These are phyloP conservation scores for Lasiosphaeria hispida DNA, from an alignment of 495 filamentous ascomycete species.

Conservation along the genomic window DNA sequence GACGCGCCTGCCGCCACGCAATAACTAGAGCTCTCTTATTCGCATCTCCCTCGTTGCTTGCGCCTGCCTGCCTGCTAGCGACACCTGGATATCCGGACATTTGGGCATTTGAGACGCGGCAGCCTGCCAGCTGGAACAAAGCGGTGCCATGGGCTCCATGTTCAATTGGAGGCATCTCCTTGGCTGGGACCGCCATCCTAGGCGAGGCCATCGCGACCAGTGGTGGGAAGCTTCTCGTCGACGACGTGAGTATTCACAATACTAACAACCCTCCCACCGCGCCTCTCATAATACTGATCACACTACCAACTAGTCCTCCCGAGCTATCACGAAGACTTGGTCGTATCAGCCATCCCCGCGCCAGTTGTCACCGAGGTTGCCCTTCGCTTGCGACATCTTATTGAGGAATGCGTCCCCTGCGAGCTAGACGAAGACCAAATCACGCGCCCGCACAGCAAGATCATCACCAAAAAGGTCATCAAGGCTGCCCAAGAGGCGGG, in stretches of 20 bases:
- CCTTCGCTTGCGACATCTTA: conserved; percentile 83
- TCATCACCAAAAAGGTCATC: conserved; percentile 79
- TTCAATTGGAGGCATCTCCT: conserved; percentile 40
- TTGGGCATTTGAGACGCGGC: too few relatives aligned
- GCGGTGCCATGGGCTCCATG: conserved; percentile 16
- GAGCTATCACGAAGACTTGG: conserved; percentile 47
- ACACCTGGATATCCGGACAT: too few relatives aligned
- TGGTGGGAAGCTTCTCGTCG: conserved; percentile 39
- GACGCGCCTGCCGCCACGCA: too few relatives aligned
- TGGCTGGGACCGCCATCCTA: conserved; percentile 42
- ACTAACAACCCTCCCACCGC: neutral
- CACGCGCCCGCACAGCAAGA: conserved; percentile 72
- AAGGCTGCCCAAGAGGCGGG: conserved; percentile 77
- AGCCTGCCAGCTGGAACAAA: too few relatives aligned
- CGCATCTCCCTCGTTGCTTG: too few relatives aligned
- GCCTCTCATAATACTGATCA: neutral
- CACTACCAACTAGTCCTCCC: conserved; percentile 55
- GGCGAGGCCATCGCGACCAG: conserved; percentile 32
- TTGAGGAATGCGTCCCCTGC: conserved; percentile 84
- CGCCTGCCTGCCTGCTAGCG: too few relatives aligned
- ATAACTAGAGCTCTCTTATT: too few relatives aligned
- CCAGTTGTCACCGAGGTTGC: conserved; percentile 81
- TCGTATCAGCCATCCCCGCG: conserved; percentile 62
- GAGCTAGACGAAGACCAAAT: conserved; percentile 73
- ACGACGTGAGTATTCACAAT: conserved; percentile 34